A percentile compares a stretch with the other conserved stretches of the same genome.
Conservation (phyloP, 768 basidiomycete genomes). For the Thelephora ganbajun region DNA sequence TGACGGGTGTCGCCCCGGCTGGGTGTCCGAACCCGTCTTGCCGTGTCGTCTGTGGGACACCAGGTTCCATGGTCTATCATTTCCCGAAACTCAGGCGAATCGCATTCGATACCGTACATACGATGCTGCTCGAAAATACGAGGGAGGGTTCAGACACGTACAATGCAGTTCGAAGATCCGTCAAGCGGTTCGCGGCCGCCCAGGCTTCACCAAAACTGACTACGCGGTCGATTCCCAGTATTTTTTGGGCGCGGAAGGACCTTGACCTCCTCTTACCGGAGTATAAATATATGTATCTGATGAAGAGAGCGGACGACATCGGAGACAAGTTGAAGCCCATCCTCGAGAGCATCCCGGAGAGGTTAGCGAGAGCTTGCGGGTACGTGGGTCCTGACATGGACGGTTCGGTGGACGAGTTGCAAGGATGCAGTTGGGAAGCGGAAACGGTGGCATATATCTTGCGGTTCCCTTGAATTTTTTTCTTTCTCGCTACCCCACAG, state of each 20-base stretch:
- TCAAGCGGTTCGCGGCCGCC: slow-evolving; percentile 23
- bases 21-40: slow-evolving; percentile 76
- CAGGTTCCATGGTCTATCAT: slow-evolving; percentile 68
- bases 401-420: slow-evolving; percentile 17
- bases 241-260: slow-evolving; percentile 1
- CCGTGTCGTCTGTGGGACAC: slow-evolving; percentile 66
- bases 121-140: slow-evolving; percentile 20
- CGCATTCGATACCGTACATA: slow-evolving; percentile 29
- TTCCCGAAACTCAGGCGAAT: slow-evolving; percentile 34
- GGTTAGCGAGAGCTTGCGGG: slow-evolving; percentile 31
- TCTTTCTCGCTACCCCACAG: background rate
- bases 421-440: slow-evolving; percentile 45
- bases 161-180: slow-evolving; percentile 24
- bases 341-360: slow-evolving; percentile 17
- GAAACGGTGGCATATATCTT: slow-evolving; percentile 50
- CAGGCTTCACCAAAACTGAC: slow-evolving; percentile 5
- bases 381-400: slow-evolving; percentile 16
- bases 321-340: slow-evolving; percentile 17
- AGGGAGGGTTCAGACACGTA: slow-evolving; percentile 28
- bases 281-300: background rate
- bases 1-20: slow-evolving; percentile 38
- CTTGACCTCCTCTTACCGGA: slow-evolving; percentile 3
- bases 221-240: slow-evolving; percentile 5
- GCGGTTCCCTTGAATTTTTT: slow-evolving; percentile 37
- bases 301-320: slow-evolving; percentile 12